These are phyloP conservation scores for Rhodotorula sphaerocarpa DNA, from an alignment of 768 basidiomycete species.

Conservation along the genomic window DNA sequence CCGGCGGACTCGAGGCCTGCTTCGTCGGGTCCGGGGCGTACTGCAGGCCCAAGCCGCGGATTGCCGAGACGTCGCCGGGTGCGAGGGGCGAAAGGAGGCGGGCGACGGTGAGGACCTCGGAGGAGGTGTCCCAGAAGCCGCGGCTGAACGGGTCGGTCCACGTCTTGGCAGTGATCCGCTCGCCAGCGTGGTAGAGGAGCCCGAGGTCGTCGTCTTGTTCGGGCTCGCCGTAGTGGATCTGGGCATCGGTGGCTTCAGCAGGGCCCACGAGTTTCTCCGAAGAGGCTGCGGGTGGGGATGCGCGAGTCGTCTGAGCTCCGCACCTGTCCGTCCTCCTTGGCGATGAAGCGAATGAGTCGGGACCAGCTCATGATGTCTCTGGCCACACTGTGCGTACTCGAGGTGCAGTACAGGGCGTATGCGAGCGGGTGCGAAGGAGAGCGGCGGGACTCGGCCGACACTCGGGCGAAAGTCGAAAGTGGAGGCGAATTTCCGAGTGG, in stretches of 20 bases:
- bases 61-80: conserved; percentile 1
- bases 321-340: conserved; percentile 27
- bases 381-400: not conserved
- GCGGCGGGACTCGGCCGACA: too few species aligned
- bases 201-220: conserved; percentile 21
- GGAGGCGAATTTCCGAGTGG: too few species aligned
- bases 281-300: not conserved
- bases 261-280: not conserved
- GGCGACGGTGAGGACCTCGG: conserved; percentile 11
- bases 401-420: too few species aligned
- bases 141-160: not conserved
- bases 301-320: not conserved
- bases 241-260: not conserved
- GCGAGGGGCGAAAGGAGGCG: conserved; percentile 24
- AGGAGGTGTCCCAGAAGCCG: not conserved
- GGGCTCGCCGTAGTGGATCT: conserved; percentile 27
- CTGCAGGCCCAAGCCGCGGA: conserved; percentile 28
- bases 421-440: too few species aligned
- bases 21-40: conserved; percentile 4
- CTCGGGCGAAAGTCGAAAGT: too few species aligned
- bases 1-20: conserved; percentile 17
- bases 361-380: not conserved
- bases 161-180: conserved; percentile 8
- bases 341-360: conserved; percentile 29
- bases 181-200: not conserved